These are phyloP conservation scores for Boletus rubroflammeus DNA, from an alignment of 768 basidiomycete genomes.

Conservation along the genomic window DNA sequence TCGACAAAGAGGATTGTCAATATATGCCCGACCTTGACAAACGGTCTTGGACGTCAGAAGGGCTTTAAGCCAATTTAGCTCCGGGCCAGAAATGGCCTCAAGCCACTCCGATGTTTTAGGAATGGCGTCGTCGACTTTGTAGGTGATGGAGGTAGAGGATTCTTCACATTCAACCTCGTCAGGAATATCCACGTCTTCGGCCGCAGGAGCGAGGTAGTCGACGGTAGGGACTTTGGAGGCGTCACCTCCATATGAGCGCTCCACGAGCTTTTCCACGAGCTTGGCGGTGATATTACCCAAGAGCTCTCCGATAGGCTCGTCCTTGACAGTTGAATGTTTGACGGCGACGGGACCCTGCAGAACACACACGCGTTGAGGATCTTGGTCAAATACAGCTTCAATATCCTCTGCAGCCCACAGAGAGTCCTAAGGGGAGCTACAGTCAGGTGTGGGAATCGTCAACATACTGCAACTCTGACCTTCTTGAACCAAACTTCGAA, in stretches of 20 bases:
- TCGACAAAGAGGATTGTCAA: conserved; percentile 86
- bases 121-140: conserved; percentile 47
- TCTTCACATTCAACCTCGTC: conserved; percentile 44
- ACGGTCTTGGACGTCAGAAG: conserved; percentile 77
- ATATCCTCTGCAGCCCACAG: conserved; percentile 98
- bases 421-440: conserved; percentile 61
- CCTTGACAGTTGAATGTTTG: conserved; percentile 81
- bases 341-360: conserved; percentile 95
- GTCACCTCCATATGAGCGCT: conserved; percentile 76
- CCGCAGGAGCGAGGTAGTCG: conserved; percentile 75
- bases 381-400: conserved; percentile 98
- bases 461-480: conserved; percentile 40
- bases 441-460: conserved; percentile 9
- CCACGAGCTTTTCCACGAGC: conserved; percentile 76
- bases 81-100: conserved; percentile 75
- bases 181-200: conserved; percentile 35
- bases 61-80: conserved; percentile 83
- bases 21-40: conserved; percentile 80
- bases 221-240: conserved; percentile 67
- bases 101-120: conserved; percentile 77
- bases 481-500: conserved; percentile 99
- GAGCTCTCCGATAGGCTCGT: conserved; percentile 91
- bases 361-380: conserved; percentile 96
- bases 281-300: conserved; percentile 81
- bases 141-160: conserved; percentile 42